phyloP scores from a whole-genome alignment of 208 protist genomes.

The Naegleria lovaniensis region DNA sequence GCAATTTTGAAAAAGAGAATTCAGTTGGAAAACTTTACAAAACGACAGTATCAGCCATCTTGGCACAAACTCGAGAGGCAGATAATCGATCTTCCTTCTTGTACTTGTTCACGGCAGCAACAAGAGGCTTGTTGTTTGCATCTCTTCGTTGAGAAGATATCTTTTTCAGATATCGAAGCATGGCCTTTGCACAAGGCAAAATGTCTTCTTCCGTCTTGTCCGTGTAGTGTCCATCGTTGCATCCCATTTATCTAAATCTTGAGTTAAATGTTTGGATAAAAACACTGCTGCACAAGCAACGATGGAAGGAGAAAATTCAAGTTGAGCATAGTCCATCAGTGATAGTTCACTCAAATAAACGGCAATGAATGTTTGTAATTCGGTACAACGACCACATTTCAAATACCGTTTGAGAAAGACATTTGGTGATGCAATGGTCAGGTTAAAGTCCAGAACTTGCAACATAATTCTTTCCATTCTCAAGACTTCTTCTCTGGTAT shows the following conservation, averaged over 20 bases:
- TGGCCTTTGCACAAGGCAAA: not conserved
- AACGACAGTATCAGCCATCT: too few relatives aligned
- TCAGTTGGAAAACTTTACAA: too few relatives aligned
- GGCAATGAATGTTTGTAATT: not conserved
- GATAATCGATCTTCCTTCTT: too few relatives aligned
- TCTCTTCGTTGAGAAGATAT: too few relatives aligned
- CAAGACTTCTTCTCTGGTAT: conserved; percentile 76
- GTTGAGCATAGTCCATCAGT: conserved; percentile 56
- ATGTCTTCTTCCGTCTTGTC: not conserved
- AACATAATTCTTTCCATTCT: conserved; percentile 79
- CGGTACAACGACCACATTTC: conserved; percentile 36
- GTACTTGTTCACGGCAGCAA: too few relatives aligned
- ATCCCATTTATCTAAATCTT: not conserved
- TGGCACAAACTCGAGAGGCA: too few relatives aligned
- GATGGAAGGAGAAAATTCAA: conserved; percentile 82
- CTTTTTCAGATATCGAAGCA: too few relatives aligned
- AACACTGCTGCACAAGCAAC: conserved; percentile 79
- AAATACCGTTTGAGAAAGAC: conserved; percentile 68
- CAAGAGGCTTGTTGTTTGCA: too few relatives aligned
- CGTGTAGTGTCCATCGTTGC: not conserved
- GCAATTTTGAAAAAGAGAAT: too few relatives aligned
- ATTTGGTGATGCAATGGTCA: conserved; percentile 72
- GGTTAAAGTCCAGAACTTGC: conserved; percentile 64
- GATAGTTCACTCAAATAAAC: conserved; percentile 40
- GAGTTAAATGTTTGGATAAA: conserved; percentile 53